phyloP scores from a whole-genome alignment of 2,329 filamentous ascomycete genomes.

The Zasmidium cellare region DNA sequence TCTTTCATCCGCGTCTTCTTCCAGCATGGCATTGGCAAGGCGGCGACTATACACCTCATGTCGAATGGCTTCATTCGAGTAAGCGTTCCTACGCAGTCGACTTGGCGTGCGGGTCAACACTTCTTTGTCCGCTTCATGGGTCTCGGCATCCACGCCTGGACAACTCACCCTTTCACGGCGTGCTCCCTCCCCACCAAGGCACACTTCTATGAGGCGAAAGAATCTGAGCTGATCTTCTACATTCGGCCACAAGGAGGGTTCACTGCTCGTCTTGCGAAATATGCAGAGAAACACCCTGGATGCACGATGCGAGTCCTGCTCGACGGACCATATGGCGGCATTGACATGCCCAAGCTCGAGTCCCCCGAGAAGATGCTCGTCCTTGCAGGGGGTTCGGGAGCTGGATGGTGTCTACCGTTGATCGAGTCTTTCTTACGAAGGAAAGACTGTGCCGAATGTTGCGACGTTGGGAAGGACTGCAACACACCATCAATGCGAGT shows the following conservation, averaged over 20 bases:
- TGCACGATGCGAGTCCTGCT: slow-evolving; percentile 48
- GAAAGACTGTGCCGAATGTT: slow-evolving; percentile 18
- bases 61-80: slow-evolving; percentile 46
- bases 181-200: slow-evolving; percentile 46
- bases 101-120: slow-evolving; percentile 57
- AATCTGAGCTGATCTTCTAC: slow-evolving; percentile 54
- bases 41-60: slow-evolving; percentile 44
- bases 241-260: slow-evolving; percentile 52
- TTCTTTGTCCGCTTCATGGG: slow-evolving; percentile 56
- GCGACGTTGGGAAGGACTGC: slow-evolving; percentile 6
- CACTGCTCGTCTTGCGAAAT: slow-evolving; percentile 47
- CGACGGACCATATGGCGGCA: slow-evolving; percentile 61
- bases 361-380: slow-evolving; percentile 49
- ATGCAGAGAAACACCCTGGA: slow-evolving; percentile 34
- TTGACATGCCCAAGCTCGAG: slow-evolving; percentile 39
- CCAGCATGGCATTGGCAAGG: slow-evolving; percentile 50
- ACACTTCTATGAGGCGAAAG: slow-evolving; percentile 14
- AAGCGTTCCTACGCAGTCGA: slow-evolving; percentile 44
- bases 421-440: slow-evolving; percentile 41
- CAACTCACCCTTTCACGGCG: slow-evolving; percentile 58
- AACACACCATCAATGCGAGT: slow-evolving; percentile 17
- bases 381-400: slow-evolving; percentile 58
- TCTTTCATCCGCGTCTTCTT: slow-evolving; percentile 50
- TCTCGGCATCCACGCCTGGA: slow-evolving; percentile 45
- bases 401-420: slow-evolving; percentile 53